These are phyloP conservation scores for Globisporangium sylvaticum DNA, from an alignment of 352 stramenopile genomes.

Conservation along the genomic window DNA sequence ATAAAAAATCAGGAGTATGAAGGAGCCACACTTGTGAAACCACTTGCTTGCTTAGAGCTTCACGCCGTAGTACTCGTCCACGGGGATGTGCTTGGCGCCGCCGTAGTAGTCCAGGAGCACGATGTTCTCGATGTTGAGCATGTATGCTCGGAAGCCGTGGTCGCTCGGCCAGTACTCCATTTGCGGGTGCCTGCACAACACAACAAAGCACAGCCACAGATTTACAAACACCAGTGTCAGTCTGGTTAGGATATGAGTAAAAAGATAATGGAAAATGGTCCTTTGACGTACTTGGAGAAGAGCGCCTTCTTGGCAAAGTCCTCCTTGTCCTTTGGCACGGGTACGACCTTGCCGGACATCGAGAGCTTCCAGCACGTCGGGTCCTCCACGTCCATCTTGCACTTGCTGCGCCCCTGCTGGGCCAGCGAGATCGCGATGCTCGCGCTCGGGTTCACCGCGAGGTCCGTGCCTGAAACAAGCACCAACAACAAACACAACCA, in stretches of 20 bases:
- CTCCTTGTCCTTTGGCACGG: conserved; percentile 33
- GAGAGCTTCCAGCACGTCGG: conserved; percentile 72
- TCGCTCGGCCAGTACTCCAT: conserved; percentile 61
- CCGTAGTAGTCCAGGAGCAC: conserved; percentile 72
- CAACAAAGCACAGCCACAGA: background rate
- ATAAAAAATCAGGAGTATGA: background rate
- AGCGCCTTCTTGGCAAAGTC: conserved; percentile 48
- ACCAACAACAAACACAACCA: background rate
- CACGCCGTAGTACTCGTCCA: conserved; percentile 63
- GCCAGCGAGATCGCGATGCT: conserved; percentile 60
- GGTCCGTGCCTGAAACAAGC: conserved; percentile 27
- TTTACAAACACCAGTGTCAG: background rate
- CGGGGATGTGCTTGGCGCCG: conserved; percentile 54
- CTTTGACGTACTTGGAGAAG: conserved; percentile 54
- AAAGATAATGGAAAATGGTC: no score
- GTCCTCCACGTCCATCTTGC: conserved; percentile 66
- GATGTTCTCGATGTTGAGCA: conserved; percentile 55
- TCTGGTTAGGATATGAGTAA: background rate
- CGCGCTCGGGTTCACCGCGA: conserved; percentile 48
- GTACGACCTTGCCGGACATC: conserved; percentile 49
- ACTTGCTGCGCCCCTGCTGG: conserved; percentile 42
- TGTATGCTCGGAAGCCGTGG: conserved; percentile 52
- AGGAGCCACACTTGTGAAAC: background rate
- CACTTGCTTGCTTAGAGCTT: conserved; percentile 19
- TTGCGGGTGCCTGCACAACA: conserved; percentile 46